Conservation (phyloP, 106 monocot genomes). For the Alisma plantagoaquatica region DNA sequence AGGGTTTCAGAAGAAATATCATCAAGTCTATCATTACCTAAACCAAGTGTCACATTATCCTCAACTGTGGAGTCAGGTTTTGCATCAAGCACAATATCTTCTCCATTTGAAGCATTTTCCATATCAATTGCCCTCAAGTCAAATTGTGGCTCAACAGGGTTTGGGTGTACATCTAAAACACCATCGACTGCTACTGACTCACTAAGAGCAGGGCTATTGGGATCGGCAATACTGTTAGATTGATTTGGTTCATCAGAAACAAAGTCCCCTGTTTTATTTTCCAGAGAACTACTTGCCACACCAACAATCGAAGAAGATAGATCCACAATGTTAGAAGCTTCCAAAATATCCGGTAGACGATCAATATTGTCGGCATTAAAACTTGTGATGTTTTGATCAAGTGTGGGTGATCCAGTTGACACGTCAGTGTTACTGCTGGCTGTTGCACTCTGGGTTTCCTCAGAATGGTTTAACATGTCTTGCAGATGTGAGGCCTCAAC, state of each 20-base stretch:
- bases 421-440: neutral
- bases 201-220: neutral
- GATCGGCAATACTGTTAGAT: neutral
- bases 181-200: neutral
- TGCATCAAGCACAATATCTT: neutral
- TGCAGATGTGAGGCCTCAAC: constrained; percentile 9
- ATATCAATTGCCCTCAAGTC: neutral
- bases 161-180: neutral
- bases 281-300: neutral
- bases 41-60: neutral
- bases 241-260: neutral
- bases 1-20: neutral
- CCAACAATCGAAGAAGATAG: neutral
- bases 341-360: no score
- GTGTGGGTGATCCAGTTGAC: neutral
- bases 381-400: neutral
- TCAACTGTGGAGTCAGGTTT: neutral
- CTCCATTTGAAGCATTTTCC: neutral
- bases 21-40: neutral
- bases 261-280: neutral
- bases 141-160: neutral
- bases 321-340: neutral
- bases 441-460: neutral
- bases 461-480: neutral
- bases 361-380: no score